Percentiles rank a stretch among this genome's conserved stretches.
Conservation (phyloP, 2,329 filamentous ascomycete species). For the Pyricularia sp. region DNA sequence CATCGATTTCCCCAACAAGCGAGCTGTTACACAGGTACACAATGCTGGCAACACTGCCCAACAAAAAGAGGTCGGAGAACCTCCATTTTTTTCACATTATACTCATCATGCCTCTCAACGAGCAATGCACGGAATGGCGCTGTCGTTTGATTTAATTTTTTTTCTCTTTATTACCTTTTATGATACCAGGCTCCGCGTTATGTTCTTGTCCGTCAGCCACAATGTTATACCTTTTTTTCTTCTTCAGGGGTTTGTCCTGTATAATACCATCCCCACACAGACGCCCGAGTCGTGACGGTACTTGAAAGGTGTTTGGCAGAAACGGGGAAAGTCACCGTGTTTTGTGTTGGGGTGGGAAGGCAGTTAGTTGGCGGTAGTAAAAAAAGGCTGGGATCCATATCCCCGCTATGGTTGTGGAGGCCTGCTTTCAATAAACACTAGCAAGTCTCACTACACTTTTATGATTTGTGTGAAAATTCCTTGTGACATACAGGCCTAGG, state of each 20-base stretch:
- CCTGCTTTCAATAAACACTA: neutral
- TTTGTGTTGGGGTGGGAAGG: neutral
- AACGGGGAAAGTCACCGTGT: neutral
- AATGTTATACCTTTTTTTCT: neutral
- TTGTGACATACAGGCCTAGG: too few relatives aligned
- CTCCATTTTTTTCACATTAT: neutral
- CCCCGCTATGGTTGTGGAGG: neutral
- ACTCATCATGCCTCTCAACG: constrained; percentile 1
- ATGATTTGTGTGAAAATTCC: too few relatives aligned
- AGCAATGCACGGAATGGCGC: constrained; percentile 5
- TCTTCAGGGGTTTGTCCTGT: neutral
- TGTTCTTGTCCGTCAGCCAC: neutral
- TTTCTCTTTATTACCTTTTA: constrained; percentile 1
- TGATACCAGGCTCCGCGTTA: constrained; percentile 3
- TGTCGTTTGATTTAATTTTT: neutral
- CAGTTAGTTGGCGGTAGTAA: neutral
- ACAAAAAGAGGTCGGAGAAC: neutral
- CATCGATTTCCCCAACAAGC: neutral
- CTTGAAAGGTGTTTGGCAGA: neutral
- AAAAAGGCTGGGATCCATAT: neutral
- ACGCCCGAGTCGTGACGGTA: neutral
- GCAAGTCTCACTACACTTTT: neutral
- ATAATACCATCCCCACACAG: neutral
- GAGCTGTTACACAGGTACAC: neutral
- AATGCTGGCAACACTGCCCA: constrained; percentile 5